Evolutionary conservation across 2,329 filamentous ascomycete genomes (phyloP).

Genomic region (Tolypocladium paradoxum): DNA sequence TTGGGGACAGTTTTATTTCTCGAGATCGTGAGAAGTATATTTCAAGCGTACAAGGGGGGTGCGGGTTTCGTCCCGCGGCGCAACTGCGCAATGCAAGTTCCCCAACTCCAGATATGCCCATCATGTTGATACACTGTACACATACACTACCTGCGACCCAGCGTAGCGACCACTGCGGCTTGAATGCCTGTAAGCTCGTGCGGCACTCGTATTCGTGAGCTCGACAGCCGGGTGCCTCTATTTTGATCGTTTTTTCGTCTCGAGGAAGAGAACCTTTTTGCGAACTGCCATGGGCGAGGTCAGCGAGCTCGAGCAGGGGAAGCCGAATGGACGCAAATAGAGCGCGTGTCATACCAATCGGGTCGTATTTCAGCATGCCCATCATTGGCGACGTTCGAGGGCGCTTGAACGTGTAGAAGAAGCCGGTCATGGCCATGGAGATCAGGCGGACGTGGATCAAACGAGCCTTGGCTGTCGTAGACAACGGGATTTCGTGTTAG

Average conservation of each 20-base stretch:
- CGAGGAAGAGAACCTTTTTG: slow-evolving; percentile 91
- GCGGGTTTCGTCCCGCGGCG: slow-evolving; percentile 3
- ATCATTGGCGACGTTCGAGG: slow-evolving; percentile 73
- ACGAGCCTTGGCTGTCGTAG: slow-evolving; percentile 67
- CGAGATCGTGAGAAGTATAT: not conserved
- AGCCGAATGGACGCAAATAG: not conserved
- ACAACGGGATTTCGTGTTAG: not conserved
- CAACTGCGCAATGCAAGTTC: slow-evolving; percentile 6
- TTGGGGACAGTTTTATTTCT: not conserved
- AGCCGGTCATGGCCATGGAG: slow-evolving; percentile 98
- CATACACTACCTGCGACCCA: not conserved
- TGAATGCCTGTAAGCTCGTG: not conserved
- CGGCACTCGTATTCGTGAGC: not conserved
- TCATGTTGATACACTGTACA: slow-evolving; percentile 17
- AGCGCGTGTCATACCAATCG: slow-evolving; percentile 56
- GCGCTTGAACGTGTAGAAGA: slow-evolving; percentile 84
- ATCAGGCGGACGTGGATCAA: slow-evolving; percentile 87
- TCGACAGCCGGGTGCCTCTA: slow-evolving; percentile 12
- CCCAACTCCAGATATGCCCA: slow-evolving; percentile 20
- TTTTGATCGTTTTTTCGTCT: slow-evolving; percentile 72
- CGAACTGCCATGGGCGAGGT: slow-evolving; percentile 49
- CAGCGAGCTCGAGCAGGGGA: not conserved
- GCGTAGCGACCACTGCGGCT: not conserved
- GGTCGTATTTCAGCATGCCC: slow-evolving; percentile 98
- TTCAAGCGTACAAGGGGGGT: slow-evolving; percentile 1